Base-by-base conservation (phyloP, 2,329 filamentous ascomycete species). In the Colletotrichum lindemuthianum region DNA sequence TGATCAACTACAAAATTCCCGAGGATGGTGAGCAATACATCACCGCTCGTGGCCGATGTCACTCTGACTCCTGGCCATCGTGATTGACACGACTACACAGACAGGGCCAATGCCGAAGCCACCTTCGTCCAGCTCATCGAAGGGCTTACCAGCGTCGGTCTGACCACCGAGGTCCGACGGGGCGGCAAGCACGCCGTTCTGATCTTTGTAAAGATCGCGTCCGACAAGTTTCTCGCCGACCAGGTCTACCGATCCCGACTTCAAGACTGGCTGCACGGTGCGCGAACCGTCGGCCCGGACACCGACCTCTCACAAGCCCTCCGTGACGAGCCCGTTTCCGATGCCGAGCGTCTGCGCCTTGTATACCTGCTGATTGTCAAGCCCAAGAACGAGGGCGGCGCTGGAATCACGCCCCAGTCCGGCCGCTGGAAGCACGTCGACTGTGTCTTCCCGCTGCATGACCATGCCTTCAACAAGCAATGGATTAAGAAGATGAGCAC, bases 201-300 rank as follows among this genome's bases (percentile, higher is more conserved):
- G 51, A 80, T 98, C 70, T 97, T 97, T 75, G 85, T 94, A 73
- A 91, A 90, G 73, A 87, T 96, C 45, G 89, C 90, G 40, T 93
- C 92, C 24, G 84, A 90, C 67, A 84, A 88, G 70, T 87, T 93
- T 68, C 84, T 99, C 65, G 87, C 86, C 65, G 88, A 89, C 68
- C 92, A 97, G 72, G 86, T 97, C 53, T 96, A 97, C 77, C 88
- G 93, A 69, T 92, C 92, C 60, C 88, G 96, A 68, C 89, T 97
- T 15, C 92, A 93, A 74, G 96, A 98, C 78, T 99, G 94, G 93
- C 87, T 98, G 39, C 91, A 96, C 74, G 93, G 94, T 56, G 90
- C 97, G 59, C 90, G 93, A 67, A 86, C 91, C 53, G 86, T 88
- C 16, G 89, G 93, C 40, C 95, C 95, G 0, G 86, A 88, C 60